These are phyloP conservation scores for Pinus tabuliformis DNA, from an alignment of 75 land plant genomes.

Conservation along the genomic window DNA sequence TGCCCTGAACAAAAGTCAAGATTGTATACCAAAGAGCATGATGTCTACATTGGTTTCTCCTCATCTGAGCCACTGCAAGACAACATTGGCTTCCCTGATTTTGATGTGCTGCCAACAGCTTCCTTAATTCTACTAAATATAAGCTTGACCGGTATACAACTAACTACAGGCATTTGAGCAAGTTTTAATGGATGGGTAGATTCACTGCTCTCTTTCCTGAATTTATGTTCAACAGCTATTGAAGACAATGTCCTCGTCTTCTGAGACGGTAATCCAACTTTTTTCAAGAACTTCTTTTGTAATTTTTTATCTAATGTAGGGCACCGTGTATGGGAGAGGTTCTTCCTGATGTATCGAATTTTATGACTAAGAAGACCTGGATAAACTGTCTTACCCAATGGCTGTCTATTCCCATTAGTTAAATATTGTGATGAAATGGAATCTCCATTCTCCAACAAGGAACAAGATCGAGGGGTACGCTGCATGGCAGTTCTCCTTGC, in stretches of 20 bases:
- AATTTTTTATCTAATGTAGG: slow-evolving; percentile 21
- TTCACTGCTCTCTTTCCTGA: slow-evolving; percentile 1
- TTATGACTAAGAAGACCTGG: slow-evolving; percentile 14
- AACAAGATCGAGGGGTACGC: slow-evolving; percentile 51
- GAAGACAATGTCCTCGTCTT: slow-evolving; percentile 74
- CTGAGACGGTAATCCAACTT: slow-evolving; percentile 38
- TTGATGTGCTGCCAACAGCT: slow-evolving; percentile 7
- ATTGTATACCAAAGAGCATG: neutral
- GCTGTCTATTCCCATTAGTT: slow-evolving; percentile 6
- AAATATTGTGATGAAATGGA: neutral
- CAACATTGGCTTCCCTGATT: slow-evolving; percentile 5
- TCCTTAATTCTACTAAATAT: slow-evolving; percentile 64
- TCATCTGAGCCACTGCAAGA: neutral
- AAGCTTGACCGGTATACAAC: slow-evolving; percentile 72
- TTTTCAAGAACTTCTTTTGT: slow-evolving; percentile 42
- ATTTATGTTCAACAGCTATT: slow-evolving; percentile 38
- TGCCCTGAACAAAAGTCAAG: neutral
- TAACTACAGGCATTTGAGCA: slow-evolving; percentile 28
- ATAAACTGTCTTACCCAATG: neutral
- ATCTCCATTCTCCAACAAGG: slow-evolving; percentile 4
- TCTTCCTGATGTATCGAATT: slow-evolving; percentile 18
- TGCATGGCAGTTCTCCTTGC: slow-evolving; percentile 66
- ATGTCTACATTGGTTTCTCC: slow-evolving; percentile 4
- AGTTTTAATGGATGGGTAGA: slow-evolving; percentile 6
- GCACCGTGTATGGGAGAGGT: slow-evolving; percentile 8